phyloP scores from a whole-genome alignment of 768 basidiomycete genomes.

The Lactarius evosmus region DNA sequence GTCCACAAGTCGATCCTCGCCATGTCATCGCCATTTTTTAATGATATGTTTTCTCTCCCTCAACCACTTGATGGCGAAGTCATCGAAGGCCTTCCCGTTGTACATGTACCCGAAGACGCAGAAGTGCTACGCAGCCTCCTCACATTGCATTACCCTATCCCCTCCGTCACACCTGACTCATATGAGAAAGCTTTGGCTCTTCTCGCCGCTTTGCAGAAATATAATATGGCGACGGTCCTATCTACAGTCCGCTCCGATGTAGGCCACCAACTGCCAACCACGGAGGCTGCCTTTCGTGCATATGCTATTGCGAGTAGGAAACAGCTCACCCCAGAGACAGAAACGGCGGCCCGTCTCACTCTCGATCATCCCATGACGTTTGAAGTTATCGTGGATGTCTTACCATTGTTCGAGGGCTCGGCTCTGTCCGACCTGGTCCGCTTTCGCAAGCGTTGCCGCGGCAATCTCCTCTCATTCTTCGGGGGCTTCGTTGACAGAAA shows the following conservation, averaged over 20 bases:
- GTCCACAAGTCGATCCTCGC: conserved; percentile 1
- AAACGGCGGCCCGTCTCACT: background rate
- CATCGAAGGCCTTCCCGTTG: background rate
- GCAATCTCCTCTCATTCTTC: background rate
- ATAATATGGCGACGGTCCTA: conserved; percentile 22
- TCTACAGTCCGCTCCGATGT: background rate
- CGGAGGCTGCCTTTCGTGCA: background rate
- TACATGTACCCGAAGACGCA: background rate
- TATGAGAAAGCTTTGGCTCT: background rate
- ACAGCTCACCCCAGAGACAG: background rate
- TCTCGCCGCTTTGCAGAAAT: conserved; percentile 29
- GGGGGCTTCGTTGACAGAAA: background rate
- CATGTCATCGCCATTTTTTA: conserved; percentile 6
- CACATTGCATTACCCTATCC: background rate
- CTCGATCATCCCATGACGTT: background rate
- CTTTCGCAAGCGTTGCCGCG: background rate
- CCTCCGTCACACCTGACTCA: background rate
- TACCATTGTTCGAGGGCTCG: background rate
- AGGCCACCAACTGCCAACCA: background rate
- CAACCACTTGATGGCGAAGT: background rate
- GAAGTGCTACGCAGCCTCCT: background rate
- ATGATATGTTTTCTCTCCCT: background rate
- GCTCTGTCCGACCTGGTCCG: background rate
- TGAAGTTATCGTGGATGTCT: background rate
- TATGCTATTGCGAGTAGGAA: conserved; percentile 1